phyloP scores from a whole-genome alignment of 129 eudicot species.

The Tagetes erecta region DNA sequence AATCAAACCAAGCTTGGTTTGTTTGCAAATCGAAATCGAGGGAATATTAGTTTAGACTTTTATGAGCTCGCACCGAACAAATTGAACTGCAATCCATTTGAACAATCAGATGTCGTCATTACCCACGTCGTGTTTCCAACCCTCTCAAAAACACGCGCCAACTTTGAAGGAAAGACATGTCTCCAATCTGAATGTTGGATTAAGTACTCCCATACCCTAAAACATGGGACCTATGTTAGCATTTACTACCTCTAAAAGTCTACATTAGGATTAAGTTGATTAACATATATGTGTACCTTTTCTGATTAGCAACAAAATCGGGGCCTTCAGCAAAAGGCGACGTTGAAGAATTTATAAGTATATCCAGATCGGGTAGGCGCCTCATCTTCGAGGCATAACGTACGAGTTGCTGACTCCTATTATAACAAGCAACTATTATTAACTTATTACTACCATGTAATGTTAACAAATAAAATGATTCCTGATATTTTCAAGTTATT shows the following conservation, averaged over 20 bases:
- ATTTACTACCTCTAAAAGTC: not conserved
- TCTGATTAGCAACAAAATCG: slow-evolving; percentile 66
- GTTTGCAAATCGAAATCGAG: too few species aligned
- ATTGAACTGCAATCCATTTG: too few species aligned
- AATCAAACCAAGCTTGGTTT: too few species aligned
- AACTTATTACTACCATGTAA: not conserved
- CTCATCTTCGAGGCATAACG: slow-evolving; percentile 43
- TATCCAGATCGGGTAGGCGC: slow-evolving; percentile 60
- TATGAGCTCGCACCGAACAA: too few species aligned
- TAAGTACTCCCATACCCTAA: slow-evolving; percentile 65
- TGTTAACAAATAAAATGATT: not conserved
- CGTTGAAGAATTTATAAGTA: slow-evolving; percentile 67
- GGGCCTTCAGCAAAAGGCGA: slow-evolving; percentile 91
- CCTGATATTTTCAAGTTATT: not conserved
- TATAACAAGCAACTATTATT: not conserved
- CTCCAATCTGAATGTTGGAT: slow-evolving; percentile 66
- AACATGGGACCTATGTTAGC: not conserved
- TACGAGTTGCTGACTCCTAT: slow-evolving; percentile 49
- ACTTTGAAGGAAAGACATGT: slow-evolving; percentile 52
- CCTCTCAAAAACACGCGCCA: slow-evolving; percentile 70
- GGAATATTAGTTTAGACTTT: too few species aligned
- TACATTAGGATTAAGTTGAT: not conserved
- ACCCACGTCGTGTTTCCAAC: slow-evolving; percentile 50
- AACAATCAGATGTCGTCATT: not conserved
- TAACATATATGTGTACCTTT: slow-evolving; percentile 48